Percentiles rank a stretch among this genome's conserved stretches.
phyloP scores from a whole-genome alignment of 1,284 basidiomycete genomes.

The Rhodotorula sp. region DNA sequence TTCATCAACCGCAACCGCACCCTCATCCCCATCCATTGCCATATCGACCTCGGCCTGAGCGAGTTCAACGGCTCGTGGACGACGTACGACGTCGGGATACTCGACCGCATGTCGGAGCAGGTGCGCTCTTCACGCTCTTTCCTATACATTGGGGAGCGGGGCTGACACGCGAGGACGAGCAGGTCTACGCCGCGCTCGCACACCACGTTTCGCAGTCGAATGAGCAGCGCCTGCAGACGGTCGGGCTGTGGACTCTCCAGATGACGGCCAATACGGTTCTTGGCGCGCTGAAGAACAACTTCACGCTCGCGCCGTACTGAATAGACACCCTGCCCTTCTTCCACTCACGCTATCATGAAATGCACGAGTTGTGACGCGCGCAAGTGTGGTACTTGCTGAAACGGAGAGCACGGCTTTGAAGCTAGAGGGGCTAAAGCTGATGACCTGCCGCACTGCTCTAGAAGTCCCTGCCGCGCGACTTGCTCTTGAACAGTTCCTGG shows the following conservation, averaged over 20 bases:
- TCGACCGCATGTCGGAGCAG: slow-evolving; percentile 77
- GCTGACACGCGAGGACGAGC: slow-evolving; percentile 5
- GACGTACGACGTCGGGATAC: slow-evolving; percentile 60
- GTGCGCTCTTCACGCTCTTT: slow-evolving; percentile 51
- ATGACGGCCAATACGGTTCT: slow-evolving; percentile 69
- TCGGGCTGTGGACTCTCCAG: slow-evolving; percentile 78
- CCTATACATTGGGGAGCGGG: neutral
- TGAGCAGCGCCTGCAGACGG: slow-evolving; percentile 79
- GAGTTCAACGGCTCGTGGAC: slow-evolving; percentile 91
- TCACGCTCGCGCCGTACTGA: slow-evolving; percentile 50
- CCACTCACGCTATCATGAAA: neutral
- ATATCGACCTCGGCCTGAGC: slow-evolving; percentile 72
- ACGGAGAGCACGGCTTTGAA: too few relatives aligned
- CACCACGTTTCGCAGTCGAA: slow-evolving; percentile 85
- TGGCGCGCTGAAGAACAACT: slow-evolving; percentile 60
- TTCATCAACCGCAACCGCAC: slow-evolving; percentile 98
- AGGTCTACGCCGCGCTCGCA: slow-evolving; percentile 86
- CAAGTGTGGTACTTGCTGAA: too few relatives aligned
- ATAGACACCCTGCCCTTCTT: neutral
- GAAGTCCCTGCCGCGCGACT: too few relatives aligned
- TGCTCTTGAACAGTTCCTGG: too few relatives aligned
- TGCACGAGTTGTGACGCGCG: neutral
- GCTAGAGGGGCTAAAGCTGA: too few relatives aligned
- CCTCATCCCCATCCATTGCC: slow-evolving; percentile 84
- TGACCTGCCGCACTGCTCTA: too few relatives aligned